Base-by-base conservation (phyloP, 192 early-diverging fungal genomes). In the Chytriomyces sp. region DNA sequence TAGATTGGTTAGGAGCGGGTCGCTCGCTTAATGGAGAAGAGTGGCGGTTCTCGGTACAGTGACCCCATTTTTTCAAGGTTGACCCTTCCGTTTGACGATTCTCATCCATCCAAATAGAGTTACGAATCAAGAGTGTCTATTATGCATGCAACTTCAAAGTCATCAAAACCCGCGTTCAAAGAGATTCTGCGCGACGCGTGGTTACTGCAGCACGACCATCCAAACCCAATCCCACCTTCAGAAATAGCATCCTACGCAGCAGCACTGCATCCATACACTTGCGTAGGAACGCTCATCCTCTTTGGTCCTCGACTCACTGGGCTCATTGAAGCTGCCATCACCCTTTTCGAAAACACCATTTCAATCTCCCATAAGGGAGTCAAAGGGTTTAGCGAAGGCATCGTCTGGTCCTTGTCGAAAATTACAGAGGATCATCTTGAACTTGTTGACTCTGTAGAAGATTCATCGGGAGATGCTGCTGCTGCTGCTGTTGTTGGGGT, bases 1-100 rank as follows among this genome's bases (percentile, higher is more conserved):
- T 96, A 44, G 95, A 96, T 72, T 96, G 95, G 94, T 89, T 94
- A 73, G 94, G 92, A 0, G 89, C 90, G 53, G 95, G 95, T 6
- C 72, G 95, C 60, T 82, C 84, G 75, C 88, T 86, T 10, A 68
- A 91, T 0, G 94, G 94, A 35, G 95, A 96, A 68, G 73, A 72
- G 9, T 96, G 94, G 94, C 80, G 64, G 63, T 96, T 92, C 53
- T 20, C 35, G 35, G 35, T 35, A 35, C 35, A 35, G 35, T 35
- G 35, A 35, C 35, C 2, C 35, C 0, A 35, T 35, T 1, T 2
- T 35, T 35, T 2, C 0, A 35, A 2, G 28, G 0, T 35, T 0
- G 28, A 35, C 28, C 35, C 4, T 35, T 4, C 35, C 1, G 4
- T 3, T 35, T 35, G 35, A 35, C 35, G 35, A 35, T 35, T 35